Evolutionary conservation across 2,329 filamentous ascomycete species (phyloP).

Genomic region (Fusarium cicatricum): DNA sequence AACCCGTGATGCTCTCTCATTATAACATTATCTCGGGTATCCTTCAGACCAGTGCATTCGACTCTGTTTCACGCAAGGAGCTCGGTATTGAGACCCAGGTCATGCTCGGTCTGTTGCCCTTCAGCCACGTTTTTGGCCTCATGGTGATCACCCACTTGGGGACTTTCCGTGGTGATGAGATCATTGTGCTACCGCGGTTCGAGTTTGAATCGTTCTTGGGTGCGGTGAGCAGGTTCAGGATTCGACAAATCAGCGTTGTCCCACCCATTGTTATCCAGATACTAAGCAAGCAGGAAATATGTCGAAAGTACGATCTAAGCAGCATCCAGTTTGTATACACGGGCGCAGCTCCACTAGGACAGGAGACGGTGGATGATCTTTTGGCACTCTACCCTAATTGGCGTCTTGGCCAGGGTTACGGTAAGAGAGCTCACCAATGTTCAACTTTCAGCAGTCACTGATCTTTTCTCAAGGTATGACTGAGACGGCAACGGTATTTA

Average conservation of each 20-base stretch:
- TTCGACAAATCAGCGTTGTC: conserved; percentile 20
- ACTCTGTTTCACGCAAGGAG: conserved; percentile 47
- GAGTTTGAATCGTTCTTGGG: conserved; percentile 69
- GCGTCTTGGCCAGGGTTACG: conserved; percentile 76
- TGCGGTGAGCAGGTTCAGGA: conserved; percentile 14
- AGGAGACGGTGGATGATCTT: conserved; percentile 71
- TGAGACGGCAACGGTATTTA: conserved; percentile 18
- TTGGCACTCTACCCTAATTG: conserved; percentile 69
- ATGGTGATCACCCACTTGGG: conserved; percentile 73
- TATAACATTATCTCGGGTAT: conserved; percentile 80
- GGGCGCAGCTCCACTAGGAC: conserved; percentile 73
- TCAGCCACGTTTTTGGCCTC: conserved; percentile 84
- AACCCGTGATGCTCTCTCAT: conserved; percentile 87
- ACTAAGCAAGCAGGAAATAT: background rate
- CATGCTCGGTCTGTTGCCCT: conserved; percentile 73
- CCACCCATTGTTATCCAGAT: conserved; percentile 26
- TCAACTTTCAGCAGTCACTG: too few relatives aligned
- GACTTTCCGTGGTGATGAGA: conserved; percentile 75
- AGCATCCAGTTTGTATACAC: conserved; percentile 21
- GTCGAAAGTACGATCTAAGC: conserved; percentile 22
- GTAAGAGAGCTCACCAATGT: conserved; percentile 46
- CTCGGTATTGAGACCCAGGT: conserved; percentile 52
- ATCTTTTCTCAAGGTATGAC: conserved; percentile 51
- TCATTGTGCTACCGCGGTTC: conserved; percentile 80
- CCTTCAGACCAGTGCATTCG: conserved; percentile 63